Evolutionary conservation across 148 eudicot species (phyloP).

Genomic region (Fallopia convolvulus): DNA sequence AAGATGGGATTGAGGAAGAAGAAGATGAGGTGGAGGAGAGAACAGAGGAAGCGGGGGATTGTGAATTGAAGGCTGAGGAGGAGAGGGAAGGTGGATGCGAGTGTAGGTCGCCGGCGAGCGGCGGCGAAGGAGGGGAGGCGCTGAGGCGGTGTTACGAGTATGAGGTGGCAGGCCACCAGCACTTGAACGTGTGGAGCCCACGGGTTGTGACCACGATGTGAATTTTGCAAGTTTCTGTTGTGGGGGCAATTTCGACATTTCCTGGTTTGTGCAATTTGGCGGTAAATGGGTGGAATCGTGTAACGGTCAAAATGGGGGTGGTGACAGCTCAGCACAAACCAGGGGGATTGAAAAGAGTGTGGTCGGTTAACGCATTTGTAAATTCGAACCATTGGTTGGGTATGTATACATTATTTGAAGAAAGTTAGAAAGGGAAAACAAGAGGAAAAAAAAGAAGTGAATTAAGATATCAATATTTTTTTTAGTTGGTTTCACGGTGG

Average conservation of each 20-base stretch:
- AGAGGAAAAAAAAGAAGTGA: no score
- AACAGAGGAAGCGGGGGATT: neutral
- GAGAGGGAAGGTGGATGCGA: conserved; percentile 15
- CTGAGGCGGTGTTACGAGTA: neutral
- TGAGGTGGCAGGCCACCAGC: neutral
- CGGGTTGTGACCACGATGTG: neutral
- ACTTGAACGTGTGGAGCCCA: conserved; percentile 2
- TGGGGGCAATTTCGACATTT: neutral
- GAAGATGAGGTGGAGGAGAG: conserved; percentile 8
- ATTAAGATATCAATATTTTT: no score
- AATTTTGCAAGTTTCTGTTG: neutral
- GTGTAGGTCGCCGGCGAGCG: neutral
- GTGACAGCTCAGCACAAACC: neutral
- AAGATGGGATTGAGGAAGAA: conserved; percentile 16
- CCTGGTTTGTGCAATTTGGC: neutral
- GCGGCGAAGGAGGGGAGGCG: neutral
- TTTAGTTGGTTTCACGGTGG: no score
- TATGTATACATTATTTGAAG: neutral
- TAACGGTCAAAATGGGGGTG: neutral
- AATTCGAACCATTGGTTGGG: neutral
- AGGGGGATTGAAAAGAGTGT: neutral
- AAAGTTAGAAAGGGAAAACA: neutral
- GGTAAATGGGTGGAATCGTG: neutral
- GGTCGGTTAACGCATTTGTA: neutral
- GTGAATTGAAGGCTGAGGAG: neutral